These are phyloP conservation scores for Pestalotiopsis sp. DNA, from an alignment of 2,329 filamentous ascomycete genomes.

Conservation along the genomic window DNA sequence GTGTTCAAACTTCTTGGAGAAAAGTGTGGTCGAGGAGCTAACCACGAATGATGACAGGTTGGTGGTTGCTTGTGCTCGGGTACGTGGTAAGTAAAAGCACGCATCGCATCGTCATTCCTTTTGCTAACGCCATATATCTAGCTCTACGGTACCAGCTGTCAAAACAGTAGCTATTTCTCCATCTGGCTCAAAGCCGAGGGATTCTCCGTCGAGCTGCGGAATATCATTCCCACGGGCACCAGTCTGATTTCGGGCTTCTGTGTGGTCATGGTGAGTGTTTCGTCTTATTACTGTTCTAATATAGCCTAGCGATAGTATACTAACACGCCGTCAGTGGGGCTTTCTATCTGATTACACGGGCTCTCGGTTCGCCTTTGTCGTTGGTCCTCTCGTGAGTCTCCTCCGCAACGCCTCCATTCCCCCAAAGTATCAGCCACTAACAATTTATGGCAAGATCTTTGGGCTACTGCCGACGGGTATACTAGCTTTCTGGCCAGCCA, in stretches of 20 bases:
- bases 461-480: background rate
- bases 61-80: conserved; percentile 5
- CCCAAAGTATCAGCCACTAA: background rate
- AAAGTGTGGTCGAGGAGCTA: too few species aligned
- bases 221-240: conserved; percentile 10
- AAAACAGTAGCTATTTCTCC: conserved; percentile 4
- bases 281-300: background rate
- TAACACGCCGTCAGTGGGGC: background rate
- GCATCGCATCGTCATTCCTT: background rate
- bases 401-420: background rate
- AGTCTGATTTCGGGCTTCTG: conserved; percentile 7
- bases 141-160: conserved; percentile 7
- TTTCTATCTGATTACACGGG: conserved; percentile 11
- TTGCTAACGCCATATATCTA: background rate
- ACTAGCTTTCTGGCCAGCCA: conserved; percentile 7
- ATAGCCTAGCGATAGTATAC: too few species aligned
- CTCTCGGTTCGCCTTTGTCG: conserved; percentile 3
- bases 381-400: conserved; percentile 5
- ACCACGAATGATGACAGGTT: background rate
- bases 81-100: conserved; percentile 7
- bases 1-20: too few species aligned
- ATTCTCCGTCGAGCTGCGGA: conserved; percentile 3
- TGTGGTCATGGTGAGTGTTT: background rate
- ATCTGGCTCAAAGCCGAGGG: conserved; percentile 10
- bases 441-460: background rate